These are phyloP conservation scores for Aspergillus bridgeri DNA, from an alignment of 495 filamentous ascomycete species.

Conservation along the genomic window DNA sequence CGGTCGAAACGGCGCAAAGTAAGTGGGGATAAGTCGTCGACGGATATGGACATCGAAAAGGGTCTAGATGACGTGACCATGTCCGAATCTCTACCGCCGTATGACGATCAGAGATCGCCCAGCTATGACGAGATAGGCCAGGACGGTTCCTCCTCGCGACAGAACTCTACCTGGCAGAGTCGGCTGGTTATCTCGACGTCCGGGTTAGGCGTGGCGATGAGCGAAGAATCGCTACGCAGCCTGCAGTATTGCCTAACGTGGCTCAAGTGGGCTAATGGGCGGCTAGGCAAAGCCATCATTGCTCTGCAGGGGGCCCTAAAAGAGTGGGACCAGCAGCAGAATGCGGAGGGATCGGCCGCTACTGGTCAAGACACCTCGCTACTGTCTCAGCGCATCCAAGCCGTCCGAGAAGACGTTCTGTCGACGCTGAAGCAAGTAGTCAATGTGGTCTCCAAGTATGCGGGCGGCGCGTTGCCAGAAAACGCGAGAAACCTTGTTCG, in stretches of 20 bases:
- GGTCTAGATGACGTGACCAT: slow-evolving; percentile 31
- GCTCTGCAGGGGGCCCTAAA: slow-evolving; percentile 68
- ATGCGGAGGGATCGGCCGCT: slow-evolving; percentile 24
- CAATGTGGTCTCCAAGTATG: slow-evolving; percentile 75
- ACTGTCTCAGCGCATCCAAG: slow-evolving; percentile 59
- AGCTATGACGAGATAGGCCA: slow-evolving; percentile 57
- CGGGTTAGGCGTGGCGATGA: slow-evolving; percentile 81
- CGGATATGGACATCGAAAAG: slow-evolving; percentile 41
- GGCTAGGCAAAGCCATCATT: slow-evolving; percentile 64
- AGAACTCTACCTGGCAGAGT: slow-evolving; percentile 64
- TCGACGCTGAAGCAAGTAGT: slow-evolving; percentile 73
- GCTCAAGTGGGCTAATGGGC: slow-evolving; percentile 72
- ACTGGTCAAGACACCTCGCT: slow-evolving; percentile 30
- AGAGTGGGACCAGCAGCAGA: slow-evolving; percentile 58
- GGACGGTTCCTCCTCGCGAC: slow-evolving; percentile 27
- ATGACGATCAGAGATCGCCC: slow-evolving; percentile 71
- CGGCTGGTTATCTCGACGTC: slow-evolving; percentile 80
- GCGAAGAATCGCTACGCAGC: slow-evolving; percentile 71
- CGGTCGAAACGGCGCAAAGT: slow-evolving; percentile 65
- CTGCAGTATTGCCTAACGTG: slow-evolving; percentile 74
- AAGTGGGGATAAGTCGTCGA: slow-evolving; percentile 31
- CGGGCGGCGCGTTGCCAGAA: slow-evolving; percentile 78
- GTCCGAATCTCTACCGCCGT: slow-evolving; percentile 70
- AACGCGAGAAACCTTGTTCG: slow-evolving; percentile 77
- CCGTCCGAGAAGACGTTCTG: slow-evolving; percentile 69